Percentiles rank a stretch among this genome's conserved stretches.
Conservation (phyloP, 257 asterid genomes). For the Solanum piurae region DNA sequence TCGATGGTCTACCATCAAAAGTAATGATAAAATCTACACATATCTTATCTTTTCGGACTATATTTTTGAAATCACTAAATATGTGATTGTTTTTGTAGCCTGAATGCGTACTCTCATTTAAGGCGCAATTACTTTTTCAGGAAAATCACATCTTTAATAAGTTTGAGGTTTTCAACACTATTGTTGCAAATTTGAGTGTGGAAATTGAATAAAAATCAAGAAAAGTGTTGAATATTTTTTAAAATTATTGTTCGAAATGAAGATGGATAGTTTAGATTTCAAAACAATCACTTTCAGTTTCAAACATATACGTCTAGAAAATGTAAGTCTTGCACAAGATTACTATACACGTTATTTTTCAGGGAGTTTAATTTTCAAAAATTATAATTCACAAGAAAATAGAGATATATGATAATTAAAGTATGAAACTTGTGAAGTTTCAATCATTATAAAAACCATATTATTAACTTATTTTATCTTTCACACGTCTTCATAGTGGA, state of each 20-base stretch:
- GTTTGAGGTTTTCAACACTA: neutral
- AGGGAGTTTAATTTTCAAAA: neutral
- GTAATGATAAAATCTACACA: no score
- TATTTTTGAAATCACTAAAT: no score
- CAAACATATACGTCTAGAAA: neutral
- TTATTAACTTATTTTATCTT: neutral
- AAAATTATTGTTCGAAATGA: neutral
- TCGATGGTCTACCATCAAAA: no score
- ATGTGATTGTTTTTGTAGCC: no score
- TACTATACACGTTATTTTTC: neutral
- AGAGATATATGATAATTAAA: no score
- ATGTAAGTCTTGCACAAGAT: neutral
- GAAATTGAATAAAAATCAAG: neutral
- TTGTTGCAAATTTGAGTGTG: neutral
- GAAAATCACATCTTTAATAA: neutral
- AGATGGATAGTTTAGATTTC: no score
- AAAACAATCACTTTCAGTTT: neutral
- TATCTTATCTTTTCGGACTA: no score
- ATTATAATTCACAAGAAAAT: no score
- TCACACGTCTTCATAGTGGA: fast-evolving
- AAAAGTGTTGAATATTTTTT: neutral
- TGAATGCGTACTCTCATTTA: no score
- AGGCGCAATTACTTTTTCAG: no score
- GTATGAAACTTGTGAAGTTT: neutral
- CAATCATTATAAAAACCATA: neutral